Conservation (phyloP, 257 asterid genomes). For the Nemophila menziesii region DNA sequence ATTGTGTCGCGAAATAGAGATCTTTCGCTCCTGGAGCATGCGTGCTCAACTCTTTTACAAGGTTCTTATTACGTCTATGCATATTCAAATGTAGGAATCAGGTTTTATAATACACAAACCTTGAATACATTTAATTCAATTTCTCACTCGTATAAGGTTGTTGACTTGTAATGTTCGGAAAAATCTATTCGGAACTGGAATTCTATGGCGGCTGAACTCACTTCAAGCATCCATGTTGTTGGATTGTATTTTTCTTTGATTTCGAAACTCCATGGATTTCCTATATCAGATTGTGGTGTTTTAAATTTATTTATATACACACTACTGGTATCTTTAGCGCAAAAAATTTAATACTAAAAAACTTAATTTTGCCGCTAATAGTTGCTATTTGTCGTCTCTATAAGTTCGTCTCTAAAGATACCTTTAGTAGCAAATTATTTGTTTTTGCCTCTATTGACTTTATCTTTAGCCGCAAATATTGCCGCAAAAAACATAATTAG, state of each 20-base stretch:
- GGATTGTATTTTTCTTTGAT: slow-evolving; percentile 35
- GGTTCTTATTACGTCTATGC: slow-evolving; percentile 25
- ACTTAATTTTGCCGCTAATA: no score
- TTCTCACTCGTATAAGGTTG: slow-evolving; percentile 30
- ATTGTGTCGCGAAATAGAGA: slow-evolving; percentile 25
- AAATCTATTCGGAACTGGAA: slow-evolving; percentile 32
- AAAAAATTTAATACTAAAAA: no score
- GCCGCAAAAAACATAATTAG: no score
- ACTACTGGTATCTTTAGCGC: no score
- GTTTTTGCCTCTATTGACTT: no score
- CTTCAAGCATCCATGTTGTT: slow-evolving; percentile 54
- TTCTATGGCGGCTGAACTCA: slow-evolving; percentile 33
- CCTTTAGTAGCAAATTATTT: no score
- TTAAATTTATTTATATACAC: no score
- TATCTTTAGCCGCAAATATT: no score
- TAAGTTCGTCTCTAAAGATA: no score
- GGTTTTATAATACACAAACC: neutral
- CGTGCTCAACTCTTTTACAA: slow-evolving; percentile 26
- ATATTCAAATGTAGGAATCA: neutral
- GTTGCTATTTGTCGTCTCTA: no score
- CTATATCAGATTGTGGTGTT: slow-evolving; percentile 12
- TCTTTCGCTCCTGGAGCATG: slow-evolving; percentile 32
- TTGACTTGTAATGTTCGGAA: slow-evolving; percentile 36
- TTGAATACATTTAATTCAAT: slow-evolving; percentile 1
- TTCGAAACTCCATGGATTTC: slow-evolving; percentile 32